Evolutionary conservation across 2,329 filamentous ascomycete species (phyloP).

Genomic region (Microsporum ferrugineum): DNA sequence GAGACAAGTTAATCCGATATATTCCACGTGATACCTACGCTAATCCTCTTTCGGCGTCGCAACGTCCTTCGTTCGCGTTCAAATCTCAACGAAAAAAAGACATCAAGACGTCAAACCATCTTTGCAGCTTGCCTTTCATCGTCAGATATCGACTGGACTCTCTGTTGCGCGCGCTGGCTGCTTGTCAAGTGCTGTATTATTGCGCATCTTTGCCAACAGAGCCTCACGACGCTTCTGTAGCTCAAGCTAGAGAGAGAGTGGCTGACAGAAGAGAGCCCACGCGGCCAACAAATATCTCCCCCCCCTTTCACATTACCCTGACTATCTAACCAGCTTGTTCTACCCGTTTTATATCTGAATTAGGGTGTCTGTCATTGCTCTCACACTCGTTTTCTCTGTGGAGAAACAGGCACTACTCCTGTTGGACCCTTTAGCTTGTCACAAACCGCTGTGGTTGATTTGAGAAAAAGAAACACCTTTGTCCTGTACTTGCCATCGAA

Average conservation of each 20-base stretch:
- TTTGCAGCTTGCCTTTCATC: neutral
- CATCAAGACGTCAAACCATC: neutral
- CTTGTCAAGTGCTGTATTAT: neutral
- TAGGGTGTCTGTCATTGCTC: neutral
- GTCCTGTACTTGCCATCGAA: conserved; percentile 20
- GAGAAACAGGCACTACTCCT: conserved; percentile 6
- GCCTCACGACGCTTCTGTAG: neutral
- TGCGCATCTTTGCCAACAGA: neutral
- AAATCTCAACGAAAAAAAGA: neutral
- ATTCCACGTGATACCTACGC: neutral
- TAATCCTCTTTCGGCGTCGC: neutral
- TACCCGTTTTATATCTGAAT: neutral
- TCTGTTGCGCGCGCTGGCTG: neutral
- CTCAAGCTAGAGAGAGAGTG: neutral
- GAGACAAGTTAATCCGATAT: neutral
- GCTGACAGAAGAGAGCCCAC: neutral
- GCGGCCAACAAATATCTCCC: neutral
- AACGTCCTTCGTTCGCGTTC: neutral
- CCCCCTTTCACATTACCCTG: neutral
- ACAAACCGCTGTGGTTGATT: conserved; percentile 5
- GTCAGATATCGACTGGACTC: neutral
- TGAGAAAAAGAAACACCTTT: conserved; percentile 3
- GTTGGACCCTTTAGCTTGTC: conserved; percentile 3
- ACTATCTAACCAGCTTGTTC: neutral
- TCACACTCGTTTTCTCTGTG: neutral